phyloP scores from a whole-genome alignment of 2,329 filamentous ascomycete species.

The Cladosporium sp. region DNA sequence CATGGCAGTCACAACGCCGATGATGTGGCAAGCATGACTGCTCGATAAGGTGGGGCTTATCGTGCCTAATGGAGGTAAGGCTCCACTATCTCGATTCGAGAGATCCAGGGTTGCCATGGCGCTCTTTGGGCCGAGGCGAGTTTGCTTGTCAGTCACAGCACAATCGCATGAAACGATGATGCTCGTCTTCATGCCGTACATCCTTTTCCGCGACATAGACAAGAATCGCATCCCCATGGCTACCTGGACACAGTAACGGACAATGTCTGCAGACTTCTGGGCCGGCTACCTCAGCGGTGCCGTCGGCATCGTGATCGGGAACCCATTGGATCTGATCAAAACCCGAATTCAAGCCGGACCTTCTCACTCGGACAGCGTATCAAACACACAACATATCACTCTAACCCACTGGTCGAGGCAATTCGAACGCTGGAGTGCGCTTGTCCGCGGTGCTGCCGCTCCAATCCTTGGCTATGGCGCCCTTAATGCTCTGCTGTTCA shows the following conservation, averaged over 20 bases:
- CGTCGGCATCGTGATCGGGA: constrained; percentile 82
- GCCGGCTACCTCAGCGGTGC: constrained; percentile 88
- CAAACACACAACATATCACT: constrained; percentile 21
- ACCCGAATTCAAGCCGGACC: constrained; percentile 73
- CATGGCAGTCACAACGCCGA: not conserved
- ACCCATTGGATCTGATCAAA: constrained; percentile 70
- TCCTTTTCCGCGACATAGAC: not conserved
- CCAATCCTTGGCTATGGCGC: constrained; percentile 88
- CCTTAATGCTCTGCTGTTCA: constrained; percentile 85
- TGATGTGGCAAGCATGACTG: constrained; percentile 6
- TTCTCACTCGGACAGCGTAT: constrained; percentile 20
- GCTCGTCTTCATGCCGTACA: not conserved
- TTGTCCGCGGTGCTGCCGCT: constrained; percentile 68
- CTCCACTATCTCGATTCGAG: not conserved
- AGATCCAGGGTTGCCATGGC: not conserved
- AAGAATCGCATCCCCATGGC: not conserved
- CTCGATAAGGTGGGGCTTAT: not conserved
- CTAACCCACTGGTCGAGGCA: constrained; percentile 11
- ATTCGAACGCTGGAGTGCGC: constrained; percentile 27
- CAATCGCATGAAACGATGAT: not conserved
- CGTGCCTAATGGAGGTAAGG: not conserved
- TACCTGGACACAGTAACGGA: not conserved
- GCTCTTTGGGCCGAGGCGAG: not conserved
- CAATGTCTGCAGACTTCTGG: constrained; percentile 89
- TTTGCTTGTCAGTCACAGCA: not conserved